Evolutionary conservation across 192 early-diverging fungal genomes (phyloP), one percentile per base, ranked within the genome.

Genomic region (Entomortierella parvispora): DNA sequence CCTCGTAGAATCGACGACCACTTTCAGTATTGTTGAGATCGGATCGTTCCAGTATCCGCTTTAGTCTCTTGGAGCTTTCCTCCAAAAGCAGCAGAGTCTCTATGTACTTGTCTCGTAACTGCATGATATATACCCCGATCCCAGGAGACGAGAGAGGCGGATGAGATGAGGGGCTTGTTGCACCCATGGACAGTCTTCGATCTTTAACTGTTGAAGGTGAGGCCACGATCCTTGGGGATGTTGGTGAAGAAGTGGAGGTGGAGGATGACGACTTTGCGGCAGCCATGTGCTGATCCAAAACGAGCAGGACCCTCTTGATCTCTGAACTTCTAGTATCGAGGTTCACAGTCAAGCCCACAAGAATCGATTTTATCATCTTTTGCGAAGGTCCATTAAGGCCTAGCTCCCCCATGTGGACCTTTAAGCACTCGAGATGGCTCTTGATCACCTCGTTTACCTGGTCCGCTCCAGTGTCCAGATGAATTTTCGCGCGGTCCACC

Each of bases 381-480:
- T 55, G 67, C 3, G 65, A 68, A 1, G 65, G 34, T 0, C 50
- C 28, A 20, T 56, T 68, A 26, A 77, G 7, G 5, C 56, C 29
- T 5, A 65, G 53, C 18, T 77, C 74, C 23, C 40, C 26, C 12
- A 65, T 54, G 17, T 77, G 74, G 15, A 68, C 59, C 8, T 31
- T 51, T 1, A 77, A 37, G 33, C 74, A 77, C 15, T 77, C 74
- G 5, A 77, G 28, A 37, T 77, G 74, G 14, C 65, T 68, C 25
- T 68, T 68, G 37, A 67, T 54, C 8, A 77, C 42, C 55, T 68
- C 74, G 3, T 22, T 33, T 3, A 77, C 62, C 31, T 77, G 74
- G n/a, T 77, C 74, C 18, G 74, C 62, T 20, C 74, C 74, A 4
- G 74, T 77, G 40, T 77, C 74, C n/a, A 77, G 51, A 49, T 77